Base-by-base conservation (phyloP, 2,329 filamentous ascomycete species). In the Talaromyces marneffei region DNA sequence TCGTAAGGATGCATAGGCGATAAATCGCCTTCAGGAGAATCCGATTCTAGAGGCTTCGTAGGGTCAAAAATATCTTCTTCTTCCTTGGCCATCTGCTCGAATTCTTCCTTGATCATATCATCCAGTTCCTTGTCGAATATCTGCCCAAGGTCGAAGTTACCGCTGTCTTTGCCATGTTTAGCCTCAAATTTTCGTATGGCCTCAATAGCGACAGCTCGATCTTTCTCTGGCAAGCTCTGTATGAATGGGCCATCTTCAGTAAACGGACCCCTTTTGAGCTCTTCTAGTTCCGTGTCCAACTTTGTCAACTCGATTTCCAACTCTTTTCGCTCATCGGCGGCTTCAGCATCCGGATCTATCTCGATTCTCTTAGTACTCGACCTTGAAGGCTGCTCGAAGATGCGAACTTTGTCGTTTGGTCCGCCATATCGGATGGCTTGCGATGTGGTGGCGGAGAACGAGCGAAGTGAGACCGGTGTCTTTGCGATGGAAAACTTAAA, bases 241-340 rank as follows among this genome's bases (percentile, higher is more conserved):
- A 80, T 79, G 48, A 80, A 79, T 18, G 71, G 69, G 63, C 78
- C 75, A 62, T 78, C 73, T 14, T 75, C 75, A 27, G 70, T 70
- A 62, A 77, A 79, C 12, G 77, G 78, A 2, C 76, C 78, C 62
- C 77, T 71, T 62, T 72, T 71, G 59, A 79, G 53, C 10, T 71
- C 65, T 39, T 74, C 69, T 35, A 80, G 65, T 63, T 80, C 77
- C 44, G 70, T 64, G 54, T 78, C 72, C 27, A 80, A 66, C 63
- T 74, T 69, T 16, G 73, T 68, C 52, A 80, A 68, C 65, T 78
- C 71, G 23, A 67, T 62, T 63, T 74, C 70, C 16, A 79, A 64
- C 29, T 73, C 71, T 40, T 74, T 68, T 57, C 69, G 67, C 52
- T 78, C 77, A 33, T 69, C 69, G 16, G 67, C 70, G 18, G 75